A percentile compares a stretch with the other conserved stretches of the same genome.
Conservation (phyloP, 371 early-diverging fungal species). For the Lichtheimia corymbifera region DNA sequence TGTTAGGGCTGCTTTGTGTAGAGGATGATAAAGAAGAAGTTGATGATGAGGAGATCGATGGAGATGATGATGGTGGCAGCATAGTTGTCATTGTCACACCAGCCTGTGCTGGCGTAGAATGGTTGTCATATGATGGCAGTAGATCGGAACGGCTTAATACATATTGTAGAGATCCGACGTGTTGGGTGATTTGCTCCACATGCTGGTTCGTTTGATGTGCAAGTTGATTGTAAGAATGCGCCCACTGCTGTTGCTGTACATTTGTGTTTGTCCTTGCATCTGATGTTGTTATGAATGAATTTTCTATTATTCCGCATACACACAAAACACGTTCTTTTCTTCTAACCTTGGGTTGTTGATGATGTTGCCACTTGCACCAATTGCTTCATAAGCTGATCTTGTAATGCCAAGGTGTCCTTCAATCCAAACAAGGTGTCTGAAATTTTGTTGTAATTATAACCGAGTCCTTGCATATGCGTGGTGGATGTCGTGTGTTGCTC, state of each 20-base stretch:
- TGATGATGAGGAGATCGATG: too few species aligned
- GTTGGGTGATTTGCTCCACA: constrained; percentile 14
- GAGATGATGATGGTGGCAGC: too few species aligned
- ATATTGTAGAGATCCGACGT: constrained; percentile 14
- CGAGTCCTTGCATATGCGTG: constrained; percentile 33
- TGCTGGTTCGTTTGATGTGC: constrained; percentile 11
- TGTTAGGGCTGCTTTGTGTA: too few species aligned
- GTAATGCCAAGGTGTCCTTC: constrained; percentile 55
- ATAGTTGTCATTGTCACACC: too few species aligned
- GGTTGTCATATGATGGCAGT: constrained; percentile 2
- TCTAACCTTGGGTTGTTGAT: neutral
- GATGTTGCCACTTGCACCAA: neutral
- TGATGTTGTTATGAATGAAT: too few species aligned
- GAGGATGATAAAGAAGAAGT: too few species aligned
- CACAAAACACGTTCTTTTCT: too few species aligned
- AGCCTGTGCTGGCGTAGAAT: too few species aligned
- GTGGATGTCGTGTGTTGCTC: constrained; percentile 33
- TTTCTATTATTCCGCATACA: too few species aligned
- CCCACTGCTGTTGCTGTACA: too few species aligned
- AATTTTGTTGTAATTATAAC: constrained; percentile 52
- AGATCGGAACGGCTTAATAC: neutral
- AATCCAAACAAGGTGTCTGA: constrained; percentile 55
- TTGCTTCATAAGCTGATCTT: constrained; percentile 34
- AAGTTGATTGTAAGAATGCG: constrained; percentile 12
- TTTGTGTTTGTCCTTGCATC: too few species aligned